Evolutionary conservation across 2,329 filamentous ascomycete species (phyloP), one percentile per base, ranked within the genome.

Genomic region (Aspergillus novofumigatus): DNA sequence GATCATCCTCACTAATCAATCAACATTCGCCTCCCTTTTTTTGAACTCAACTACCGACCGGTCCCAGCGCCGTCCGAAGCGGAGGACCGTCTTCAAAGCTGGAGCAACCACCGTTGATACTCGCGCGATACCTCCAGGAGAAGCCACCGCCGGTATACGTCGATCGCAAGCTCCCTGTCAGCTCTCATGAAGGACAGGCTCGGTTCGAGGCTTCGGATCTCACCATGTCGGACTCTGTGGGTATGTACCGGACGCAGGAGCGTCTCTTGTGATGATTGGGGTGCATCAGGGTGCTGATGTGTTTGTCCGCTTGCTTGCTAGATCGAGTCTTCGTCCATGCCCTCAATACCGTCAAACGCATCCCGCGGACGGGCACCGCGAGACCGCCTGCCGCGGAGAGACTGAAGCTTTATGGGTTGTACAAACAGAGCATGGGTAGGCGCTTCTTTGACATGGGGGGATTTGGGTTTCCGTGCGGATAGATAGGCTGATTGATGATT

Each of bases 241-340:
- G 77, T 78, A 68, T 61, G 75, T 72, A 52, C 52, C 32, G 1
- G 32, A 17, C 14, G n/a, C 14, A 38, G 5, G 7, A 3, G 17
- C 14, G 26, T 17, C 9, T 11, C 3, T 17, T 10, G 41, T 1
- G 10, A 29, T n/a, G 21, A 28, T 35, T 3, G 8, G 11, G 23
- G 21, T 20, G 17, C 41, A 28, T 35, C 3, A 4, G 11, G 23
- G 21, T 20, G 17, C 41, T 28, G 28, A 20, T 55, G 25, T 7
- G 32, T 38, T n/a, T n/a, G n/a, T n/a, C n/a, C n/a, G 41, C 20
- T n/a, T n/a, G 23, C 38, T 3, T 45, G 5, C 21, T 26, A 97
- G 94, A 99, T 80, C 89, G 94, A 77, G 94, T 99, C 72, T 99
- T 99, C 76, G 93, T 95, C 74, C 93, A 99, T 85, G 94, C 94